Evolutionary conservation across 768 basidiomycete species (phyloP), one percentile per base, ranked within the genome.

Genomic region (Nevesoporus exiguus): DNA sequence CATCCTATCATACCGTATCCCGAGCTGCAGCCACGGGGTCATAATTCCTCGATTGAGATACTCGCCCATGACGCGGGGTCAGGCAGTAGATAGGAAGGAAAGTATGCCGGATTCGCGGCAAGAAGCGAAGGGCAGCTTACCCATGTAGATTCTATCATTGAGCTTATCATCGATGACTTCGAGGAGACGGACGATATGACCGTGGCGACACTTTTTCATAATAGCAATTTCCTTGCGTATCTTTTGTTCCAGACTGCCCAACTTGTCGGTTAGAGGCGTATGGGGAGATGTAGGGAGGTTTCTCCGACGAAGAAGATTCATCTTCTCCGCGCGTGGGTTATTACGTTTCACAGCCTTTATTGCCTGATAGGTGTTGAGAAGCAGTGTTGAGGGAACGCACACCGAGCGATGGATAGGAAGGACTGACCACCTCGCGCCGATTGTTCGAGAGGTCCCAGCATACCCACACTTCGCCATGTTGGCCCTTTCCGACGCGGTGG

Each of bases 111-210:
- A 46, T 54, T 58, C 44, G 49, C 42, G 49, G 53, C 34, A 57
- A 47, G 56, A 10, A 49, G 50, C 50, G 49, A 56, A 51, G 45
- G 46, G n/a, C 10, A 29, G 80, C 91, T 71, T 62, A 96, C 94
- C 88, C 81, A 99, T 90, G 72, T 92, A 98, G 40, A 99, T 89
- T 73, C 88, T 90, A 63, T 90, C 87, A 47, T 82, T 82, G 59
- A 88, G 80, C 40, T 85, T 82, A 72, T 98, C 97, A 70, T 98
- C 95, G 57, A 99, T 95, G 66, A 98, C 93, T 70, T 98, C 94
- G 61, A 85, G 84, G 52, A 99, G 79, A 58, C 87, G 79, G 11
- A 98, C 93, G 54, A 97, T 85, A 68, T 97, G 86, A 0, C 89
- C 86, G 66, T 97, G 93, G 44, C 85, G 76, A 64, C 91, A 88